Base-by-base conservation (phyloP, 805 yeast genomes). In the Komagataella pastoris region DNA sequence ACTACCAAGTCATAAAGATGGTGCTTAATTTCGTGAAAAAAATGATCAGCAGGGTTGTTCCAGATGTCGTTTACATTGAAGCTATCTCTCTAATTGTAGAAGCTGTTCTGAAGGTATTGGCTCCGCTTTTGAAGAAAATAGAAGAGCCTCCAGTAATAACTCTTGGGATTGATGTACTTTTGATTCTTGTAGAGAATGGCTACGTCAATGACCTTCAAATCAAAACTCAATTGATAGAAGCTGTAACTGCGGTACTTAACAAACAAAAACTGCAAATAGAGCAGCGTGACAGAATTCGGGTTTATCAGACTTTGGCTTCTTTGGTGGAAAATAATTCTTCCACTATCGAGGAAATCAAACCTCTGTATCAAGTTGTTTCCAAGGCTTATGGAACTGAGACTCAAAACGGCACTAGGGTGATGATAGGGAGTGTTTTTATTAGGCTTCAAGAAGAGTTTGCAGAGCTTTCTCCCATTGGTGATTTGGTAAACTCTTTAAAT, bases 401-500 rank as follows among this genome's bases (percentile, higher is more conserved):
- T 12, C 90, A 85, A 50, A 72, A 77, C 44, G 73, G 75, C n/a
- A 71, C 85, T 53, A 76, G 98, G 52, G 66, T 65, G 10, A 74
- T 77, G 3, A 70, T 91, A 44, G 78, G 82, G n/a, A 64, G 66
- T 2, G 76, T 88, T 2, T 82, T 87, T 56, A 58, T 59, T 1
- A 75, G 77, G 18, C 71, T 91, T 50, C 40, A 30, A 14, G 40
- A 10, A 14, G 14, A 74, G 51, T 77, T 77, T 52, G 58, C 61
- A 1, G 72, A 70, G 2, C 68, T 76, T 24, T 58, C 66, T 17
- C 61, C 66, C 6, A 78, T 83, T 24, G 77, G 83, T 1, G 58
- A 60, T 0, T 63, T 88, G n/a, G 61, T 88, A 12, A 66, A 66
- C 1, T 88, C 80, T 44, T 68, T 91, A 54, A 90, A 93, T 61